Percentiles rank a stretch among this genome's conserved stretches.
phyloP scores from a whole-genome alignment of 257 asterid genomes.

The Sherardia arvensis region DNA sequence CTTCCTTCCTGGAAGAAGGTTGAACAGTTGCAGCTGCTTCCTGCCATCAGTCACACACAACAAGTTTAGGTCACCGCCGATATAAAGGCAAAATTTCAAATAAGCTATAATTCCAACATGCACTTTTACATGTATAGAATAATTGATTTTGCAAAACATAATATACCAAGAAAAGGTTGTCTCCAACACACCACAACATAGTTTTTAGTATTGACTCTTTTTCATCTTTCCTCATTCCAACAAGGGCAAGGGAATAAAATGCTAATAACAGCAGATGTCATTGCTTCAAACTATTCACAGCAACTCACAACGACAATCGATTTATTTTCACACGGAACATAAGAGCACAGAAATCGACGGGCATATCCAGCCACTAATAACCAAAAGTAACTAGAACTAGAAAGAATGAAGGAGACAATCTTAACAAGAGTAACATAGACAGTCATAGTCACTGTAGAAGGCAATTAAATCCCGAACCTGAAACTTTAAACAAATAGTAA shows the following conservation, averaged over 20 bases:
- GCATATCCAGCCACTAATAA: background rate
- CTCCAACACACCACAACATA: background rate
- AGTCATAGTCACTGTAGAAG: background rate
- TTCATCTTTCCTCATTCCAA: background rate
- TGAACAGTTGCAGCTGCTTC: conserved; percentile 73
- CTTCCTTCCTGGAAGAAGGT: conserved; percentile 80
- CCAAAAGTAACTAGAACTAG: background rate
- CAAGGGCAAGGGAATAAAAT: background rate
- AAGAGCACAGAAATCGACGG: background rate
- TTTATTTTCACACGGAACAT: background rate
- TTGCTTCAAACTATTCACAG: background rate
- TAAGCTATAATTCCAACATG: background rate
- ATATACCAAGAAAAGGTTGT: background rate
- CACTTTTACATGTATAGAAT: background rate
- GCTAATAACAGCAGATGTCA: background rate
- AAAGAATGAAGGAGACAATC: background rate
- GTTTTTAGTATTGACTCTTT: too few relatives aligned
- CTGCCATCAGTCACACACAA: conserved; percentile 33
- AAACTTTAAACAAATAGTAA: background rate
- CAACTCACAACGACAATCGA: too few relatives aligned
- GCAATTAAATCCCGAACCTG: background rate
- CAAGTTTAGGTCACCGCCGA: background rate
- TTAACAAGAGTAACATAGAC: background rate
- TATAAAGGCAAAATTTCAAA: background rate
- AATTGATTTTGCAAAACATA: background rate